Conservation (phyloP, 345 rosid species). For the Eucalyptus fibrosa region DNA sequence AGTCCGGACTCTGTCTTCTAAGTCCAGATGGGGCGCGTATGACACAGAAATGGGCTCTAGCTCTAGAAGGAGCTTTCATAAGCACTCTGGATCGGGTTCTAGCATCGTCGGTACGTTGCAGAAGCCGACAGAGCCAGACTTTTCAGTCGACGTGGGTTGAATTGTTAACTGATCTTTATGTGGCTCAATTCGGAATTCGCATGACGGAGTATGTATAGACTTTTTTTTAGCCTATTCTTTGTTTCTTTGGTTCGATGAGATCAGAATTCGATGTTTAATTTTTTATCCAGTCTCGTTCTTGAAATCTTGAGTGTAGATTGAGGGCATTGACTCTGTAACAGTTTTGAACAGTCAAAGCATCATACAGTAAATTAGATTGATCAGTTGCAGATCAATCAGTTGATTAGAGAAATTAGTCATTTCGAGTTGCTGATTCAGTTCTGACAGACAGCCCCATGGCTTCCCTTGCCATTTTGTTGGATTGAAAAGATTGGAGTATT, state of each 20-base stretch:
- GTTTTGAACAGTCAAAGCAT: neutral
- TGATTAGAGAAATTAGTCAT: neutral
- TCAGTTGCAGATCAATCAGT: neutral
- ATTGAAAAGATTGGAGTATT: neutral
- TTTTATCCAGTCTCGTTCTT: neutral
- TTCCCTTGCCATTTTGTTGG: neutral
- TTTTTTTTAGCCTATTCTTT: neutral
- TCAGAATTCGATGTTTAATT: neutral
- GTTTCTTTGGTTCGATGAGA: neutral
- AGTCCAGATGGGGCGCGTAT: neutral
- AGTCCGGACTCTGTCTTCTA: neutral
- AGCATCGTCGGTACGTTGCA: neutral
- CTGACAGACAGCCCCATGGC: neutral
- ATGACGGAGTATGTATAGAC: neutral
- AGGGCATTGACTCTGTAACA: neutral
- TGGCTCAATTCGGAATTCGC: neutral
- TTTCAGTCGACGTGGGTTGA: neutral
- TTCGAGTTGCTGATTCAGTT: neutral
- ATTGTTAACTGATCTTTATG: neutral
- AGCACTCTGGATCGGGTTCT: neutral
- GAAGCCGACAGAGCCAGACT: slow-evolving; percentile 25
- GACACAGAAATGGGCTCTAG: slow-evolving; percentile 1
- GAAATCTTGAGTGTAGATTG: neutral
- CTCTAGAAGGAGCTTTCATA: slow-evolving; percentile 3
- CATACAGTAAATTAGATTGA: neutral